Base-by-base conservation (phyloP, 352 stramenopile species). In the Globisporangium mamillatum region DNA sequence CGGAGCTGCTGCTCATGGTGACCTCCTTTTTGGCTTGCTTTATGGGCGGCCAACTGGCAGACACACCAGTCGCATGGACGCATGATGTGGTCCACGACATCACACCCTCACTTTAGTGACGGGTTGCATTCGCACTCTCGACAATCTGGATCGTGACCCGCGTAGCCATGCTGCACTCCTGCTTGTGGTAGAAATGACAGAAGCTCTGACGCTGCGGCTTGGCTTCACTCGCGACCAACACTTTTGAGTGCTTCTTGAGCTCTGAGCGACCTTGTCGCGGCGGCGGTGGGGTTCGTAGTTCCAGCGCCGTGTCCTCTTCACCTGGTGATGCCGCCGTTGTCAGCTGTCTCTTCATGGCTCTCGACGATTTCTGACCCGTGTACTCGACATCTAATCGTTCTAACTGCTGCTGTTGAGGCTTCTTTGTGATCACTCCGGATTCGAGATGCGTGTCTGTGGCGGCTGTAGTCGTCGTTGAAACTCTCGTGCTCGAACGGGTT, bases 161-260 rank as follows among this genome's bases (percentile, higher is more conserved):
- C 12, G 74, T 69, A 29, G 78, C 70, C 14, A 79, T 66, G 63
- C 77, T 68, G 69, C 82, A 91, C 68, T 88, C 70, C 55, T 89
- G 66, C 54, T 77, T 81, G 55, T 71, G 61, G 68, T 90, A 82
- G 46, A 90, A 90, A 60, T 89, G 81, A 72, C 83, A 91, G 63
- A 90, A 91, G 64, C 75, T 89, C 34, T 81, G 76, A 14, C 81
- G 75, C 36, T 71, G 66, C 0, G 78, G 70, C 41, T 70, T 79
- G 32, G 56, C 68, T 25, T 79, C 52, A 25, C 72, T 83, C 2
- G 83, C 83, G 27, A 76, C 73, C 16, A 87, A 64, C 25, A 91
- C 84, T 60, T 92, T 92, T 10, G 83, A 92, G 69, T 92, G 77
- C 29, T 86, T 87, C 38, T 68, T 63, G 16, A 82, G 46, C 46